Conservation (phyloP, 1,284 basidiomycete genomes). For the Cutaneotrichosporon sp. region DNA sequence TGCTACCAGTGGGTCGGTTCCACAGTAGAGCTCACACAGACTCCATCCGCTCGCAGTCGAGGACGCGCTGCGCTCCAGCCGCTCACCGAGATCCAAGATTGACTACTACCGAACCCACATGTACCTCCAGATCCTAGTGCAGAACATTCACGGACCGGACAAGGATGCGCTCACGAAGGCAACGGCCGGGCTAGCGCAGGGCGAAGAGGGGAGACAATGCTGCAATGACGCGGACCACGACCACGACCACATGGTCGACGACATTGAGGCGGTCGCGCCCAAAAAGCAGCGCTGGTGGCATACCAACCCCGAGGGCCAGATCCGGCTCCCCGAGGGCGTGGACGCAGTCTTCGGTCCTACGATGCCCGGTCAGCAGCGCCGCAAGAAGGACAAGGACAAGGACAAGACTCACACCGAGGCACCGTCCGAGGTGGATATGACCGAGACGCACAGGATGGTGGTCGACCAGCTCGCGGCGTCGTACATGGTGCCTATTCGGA, state of each 20-base stretch:
- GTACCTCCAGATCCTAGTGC: slow-evolving; percentile 51
- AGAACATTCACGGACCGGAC: slow-evolving; percentile 46
- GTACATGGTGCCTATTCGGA: slow-evolving; percentile 52
- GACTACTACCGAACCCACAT: slow-evolving; percentile 53
- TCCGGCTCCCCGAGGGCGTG: slow-evolving; percentile 48
- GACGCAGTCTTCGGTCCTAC: slow-evolving; percentile 51
- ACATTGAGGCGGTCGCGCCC: slow-evolving; percentile 1
- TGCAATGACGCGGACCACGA: slow-evolving; percentile 3
- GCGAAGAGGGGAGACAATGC: neutral
- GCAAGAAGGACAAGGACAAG: slow-evolving; percentile 9
- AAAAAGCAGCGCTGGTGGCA: slow-evolving; percentile 15
- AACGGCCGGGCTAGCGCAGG: slow-evolving; percentile 25
- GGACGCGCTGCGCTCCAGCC: slow-evolving; percentile 46
- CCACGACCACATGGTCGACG: neutral
- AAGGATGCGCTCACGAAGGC: slow-evolving; percentile 26
- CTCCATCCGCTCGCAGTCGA: slow-evolving; percentile 53
- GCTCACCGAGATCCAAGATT: slow-evolving; percentile 50
- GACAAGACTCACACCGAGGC: neutral
- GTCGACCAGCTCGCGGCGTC: slow-evolving; percentile 51
- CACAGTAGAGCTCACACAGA: slow-evolving; percentile 24
- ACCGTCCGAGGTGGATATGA: slow-evolving; percentile 19
- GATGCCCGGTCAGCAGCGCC: slow-evolving; percentile 13
- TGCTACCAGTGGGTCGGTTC: slow-evolving; percentile 38
- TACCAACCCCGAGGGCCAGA: slow-evolving; percentile 12
- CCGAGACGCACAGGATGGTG: slow-evolving; percentile 44